Percentiles rank a stretch among this genome's conserved stretches.
These are phyloP conservation scores for Termitomyces sp. DNA, from an alignment of 768 basidiomycete species.

Conservation along the genomic window DNA sequence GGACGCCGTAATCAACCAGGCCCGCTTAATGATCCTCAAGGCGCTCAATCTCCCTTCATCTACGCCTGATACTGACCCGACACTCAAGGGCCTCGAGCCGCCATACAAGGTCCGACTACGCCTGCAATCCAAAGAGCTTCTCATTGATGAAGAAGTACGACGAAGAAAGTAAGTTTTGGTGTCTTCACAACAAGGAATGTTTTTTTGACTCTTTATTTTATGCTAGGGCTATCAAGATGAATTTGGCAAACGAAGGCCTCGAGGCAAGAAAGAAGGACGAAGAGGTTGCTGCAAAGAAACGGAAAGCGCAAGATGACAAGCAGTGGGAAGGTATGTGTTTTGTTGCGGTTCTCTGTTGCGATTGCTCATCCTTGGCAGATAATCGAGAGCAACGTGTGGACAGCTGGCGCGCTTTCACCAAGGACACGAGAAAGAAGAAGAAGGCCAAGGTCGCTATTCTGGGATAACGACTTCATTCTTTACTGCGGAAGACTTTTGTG, in stretches of 20 bases:
- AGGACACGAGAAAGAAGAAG: conserved; percentile 78
- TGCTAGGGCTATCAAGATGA: conserved; percentile 83
- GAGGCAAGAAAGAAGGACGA: conserved; percentile 95
- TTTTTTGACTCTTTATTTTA: neutral
- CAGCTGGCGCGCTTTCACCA: conserved; percentile 78
- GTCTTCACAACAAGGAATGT: neutral
- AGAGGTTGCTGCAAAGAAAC: conserved; percentile 71
- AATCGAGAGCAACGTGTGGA: conserved; percentile 79
- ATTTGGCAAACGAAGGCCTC: conserved; percentile 86
- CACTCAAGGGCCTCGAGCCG: conserved; percentile 55
- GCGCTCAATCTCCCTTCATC: conserved; percentile 58
- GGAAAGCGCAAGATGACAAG: conserved; percentile 88
- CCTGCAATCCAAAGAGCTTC: conserved; percentile 73
- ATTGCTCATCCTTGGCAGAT: conserved; percentile 37
- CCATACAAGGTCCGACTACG: conserved; percentile 67
- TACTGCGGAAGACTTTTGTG: conserved; percentile 17
- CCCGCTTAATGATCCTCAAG: conserved; percentile 68
- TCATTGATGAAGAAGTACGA: conserved; percentile 89
- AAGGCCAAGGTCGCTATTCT: conserved; percentile 67
- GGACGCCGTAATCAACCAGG: conserved; percentile 75
- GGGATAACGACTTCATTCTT: conserved; percentile 42
- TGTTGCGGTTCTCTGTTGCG: neutral
- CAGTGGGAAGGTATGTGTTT: conserved; percentile 75
- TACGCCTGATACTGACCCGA: conserved; percentile 57
- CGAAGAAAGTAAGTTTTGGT: conserved; percentile 65